Evolutionary conservation across 371 early-diverging fungal genomes (phyloP).

Genomic region (Lichtheimia hyalospora): DNA sequence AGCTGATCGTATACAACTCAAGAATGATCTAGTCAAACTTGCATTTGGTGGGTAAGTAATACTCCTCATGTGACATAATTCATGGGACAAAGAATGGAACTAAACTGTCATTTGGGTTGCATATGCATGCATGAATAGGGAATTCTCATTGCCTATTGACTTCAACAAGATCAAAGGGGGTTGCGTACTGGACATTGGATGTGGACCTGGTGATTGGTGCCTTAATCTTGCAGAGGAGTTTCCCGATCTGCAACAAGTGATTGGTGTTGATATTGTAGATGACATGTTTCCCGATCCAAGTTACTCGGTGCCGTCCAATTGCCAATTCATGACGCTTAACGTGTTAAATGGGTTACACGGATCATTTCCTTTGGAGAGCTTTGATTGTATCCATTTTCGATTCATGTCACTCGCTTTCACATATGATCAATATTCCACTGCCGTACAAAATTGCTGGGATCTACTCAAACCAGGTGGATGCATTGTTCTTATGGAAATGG

Average conservation of each 20-base stretch:
- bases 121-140: constrained; percentile 14
- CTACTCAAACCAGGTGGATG: constrained; percentile 28
- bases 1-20: constrained; percentile 28
- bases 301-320: constrained; percentile 21
- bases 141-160: constrained; percentile 26
- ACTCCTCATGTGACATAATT: neutral
- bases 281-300: constrained; percentile 25
- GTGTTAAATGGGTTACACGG: constrained; percentile 13
- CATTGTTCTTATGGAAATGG: constrained; percentile 32
- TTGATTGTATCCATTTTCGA: constrained; percentile 34
- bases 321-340: constrained; percentile 21
- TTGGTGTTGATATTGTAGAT: constrained; percentile 28
- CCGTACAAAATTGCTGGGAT: constrained; percentile 26
- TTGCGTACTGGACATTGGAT: constrained; percentile 40
- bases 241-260: constrained; percentile 22
- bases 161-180: constrained; percentile 17
- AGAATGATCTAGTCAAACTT: constrained; percentile 33
- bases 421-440: constrained; percentile 20
- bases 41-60: constrained; percentile 37
- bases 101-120: neutral
- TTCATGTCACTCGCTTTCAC: constrained; percentile 33
- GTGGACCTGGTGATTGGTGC: constrained; percentile 46
- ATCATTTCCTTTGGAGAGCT: constrained; percentile 4
- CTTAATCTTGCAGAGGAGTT: constrained; percentile 30
- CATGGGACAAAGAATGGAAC: neutral